Conservation (phyloP, 495 filamentous ascomycete genomes). For the Staphylotrichum longicolle region DNA sequence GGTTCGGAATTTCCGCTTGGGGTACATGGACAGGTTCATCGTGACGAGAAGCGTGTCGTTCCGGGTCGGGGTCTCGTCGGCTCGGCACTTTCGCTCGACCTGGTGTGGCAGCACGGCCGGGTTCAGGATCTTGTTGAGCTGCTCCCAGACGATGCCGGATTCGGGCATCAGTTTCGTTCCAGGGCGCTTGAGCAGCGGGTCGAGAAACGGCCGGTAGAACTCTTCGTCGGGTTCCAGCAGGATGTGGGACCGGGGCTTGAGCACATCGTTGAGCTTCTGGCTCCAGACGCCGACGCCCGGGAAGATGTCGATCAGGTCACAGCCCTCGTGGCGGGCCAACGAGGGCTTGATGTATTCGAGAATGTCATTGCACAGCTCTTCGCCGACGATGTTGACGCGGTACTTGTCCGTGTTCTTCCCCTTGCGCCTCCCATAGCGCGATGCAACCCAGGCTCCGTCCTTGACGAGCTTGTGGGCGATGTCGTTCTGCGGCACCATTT, state of each 20-base stretch:
- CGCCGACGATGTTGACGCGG: conserved; percentile 55
- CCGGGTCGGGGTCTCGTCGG: conserved; percentile 36
- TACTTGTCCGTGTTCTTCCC: conserved; percentile 13
- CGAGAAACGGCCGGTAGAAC: conserved; percentile 56
- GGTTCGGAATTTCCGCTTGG: conserved; percentile 33
- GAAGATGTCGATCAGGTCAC: conserved; percentile 82
- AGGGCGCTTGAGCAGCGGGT: conserved; percentile 57
- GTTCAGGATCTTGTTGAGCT: conserved; percentile 49
- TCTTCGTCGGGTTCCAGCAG: conserved; percentile 65
- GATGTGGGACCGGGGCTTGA: conserved; percentile 76
- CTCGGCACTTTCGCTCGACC: conserved; percentile 18
- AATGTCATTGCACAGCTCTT: conserved; percentile 54
- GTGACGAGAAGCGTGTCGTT: conserved; percentile 69
- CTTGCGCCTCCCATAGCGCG: background rate
- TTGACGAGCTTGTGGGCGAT: background rate
- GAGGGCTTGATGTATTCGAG: conserved; percentile 42
- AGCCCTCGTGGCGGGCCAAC: conserved; percentile 60
- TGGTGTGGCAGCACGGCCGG: conserved; percentile 53
- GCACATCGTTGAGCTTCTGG: conserved; percentile 63
- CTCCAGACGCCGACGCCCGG: conserved; percentile 77
- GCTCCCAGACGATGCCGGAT: conserved; percentile 48
- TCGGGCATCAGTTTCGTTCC: conserved; percentile 54
- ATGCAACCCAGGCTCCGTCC: background rate
- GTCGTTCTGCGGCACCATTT: background rate
- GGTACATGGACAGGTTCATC: conserved; percentile 52